Conservation (phyloP, 352 stramenopile genomes). For the Globisporangium radiosum region DNA sequence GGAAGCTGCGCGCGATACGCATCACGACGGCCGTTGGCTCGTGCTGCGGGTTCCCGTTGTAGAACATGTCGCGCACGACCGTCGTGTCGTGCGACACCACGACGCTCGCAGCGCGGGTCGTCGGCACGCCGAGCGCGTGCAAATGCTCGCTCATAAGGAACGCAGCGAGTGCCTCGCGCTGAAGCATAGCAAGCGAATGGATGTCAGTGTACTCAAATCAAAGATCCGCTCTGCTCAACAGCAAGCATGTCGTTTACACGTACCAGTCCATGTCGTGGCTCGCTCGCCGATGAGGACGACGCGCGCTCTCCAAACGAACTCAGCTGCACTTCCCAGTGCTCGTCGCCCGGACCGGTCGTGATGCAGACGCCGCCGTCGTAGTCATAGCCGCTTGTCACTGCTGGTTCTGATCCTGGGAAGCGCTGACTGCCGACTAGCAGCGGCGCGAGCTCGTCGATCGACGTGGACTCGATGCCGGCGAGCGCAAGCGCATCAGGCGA, state of each 20-base stretch:
- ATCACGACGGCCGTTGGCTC: constrained; percentile 83
- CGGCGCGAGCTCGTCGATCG: constrained; percentile 38
- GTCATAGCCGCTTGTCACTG: constrained; percentile 85
- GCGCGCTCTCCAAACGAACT: constrained; percentile 38
- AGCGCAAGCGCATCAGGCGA: neutral
- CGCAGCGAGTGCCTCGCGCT: constrained; percentile 84
- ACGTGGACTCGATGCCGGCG: constrained; percentile 13
- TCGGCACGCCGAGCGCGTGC: constrained; percentile 42
- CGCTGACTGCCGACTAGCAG: constrained; percentile 67
- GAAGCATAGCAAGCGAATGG: neutral
- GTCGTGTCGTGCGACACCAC: constrained; percentile 64
- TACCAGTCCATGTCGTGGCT: no score
- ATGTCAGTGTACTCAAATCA: neutral
- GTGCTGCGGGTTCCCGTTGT: constrained; percentile 21
- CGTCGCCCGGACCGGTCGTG: constrained; percentile 4
- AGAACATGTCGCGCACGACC: constrained; percentile 62
- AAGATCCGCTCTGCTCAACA: constrained; percentile 56
- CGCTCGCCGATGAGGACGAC: neutral
- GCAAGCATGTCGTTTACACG: no score
- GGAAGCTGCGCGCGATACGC: constrained; percentile 1
- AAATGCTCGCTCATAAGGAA: constrained; percentile 97
- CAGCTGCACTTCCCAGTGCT: constrained; percentile 92
- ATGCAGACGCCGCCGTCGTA: constrained; percentile 79
- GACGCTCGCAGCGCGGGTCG: constrained; percentile 66
- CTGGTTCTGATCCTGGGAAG: constrained; percentile 61